Base-by-base conservation (phyloP, 1,284 basidiomycete species). In the Cystobasidiaceae sp. region DNA sequence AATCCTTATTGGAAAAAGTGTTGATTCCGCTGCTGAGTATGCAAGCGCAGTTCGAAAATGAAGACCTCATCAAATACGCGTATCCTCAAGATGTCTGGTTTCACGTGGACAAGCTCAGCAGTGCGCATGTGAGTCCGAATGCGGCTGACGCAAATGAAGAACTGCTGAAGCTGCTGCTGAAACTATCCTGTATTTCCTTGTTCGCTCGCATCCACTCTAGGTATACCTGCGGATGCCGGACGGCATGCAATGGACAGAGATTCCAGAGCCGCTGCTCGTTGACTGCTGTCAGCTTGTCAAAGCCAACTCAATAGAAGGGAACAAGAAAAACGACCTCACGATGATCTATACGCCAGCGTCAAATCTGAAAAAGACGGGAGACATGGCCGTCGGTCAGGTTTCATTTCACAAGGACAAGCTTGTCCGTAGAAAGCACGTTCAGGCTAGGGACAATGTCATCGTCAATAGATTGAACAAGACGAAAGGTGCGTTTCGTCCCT, bases 391-490 rank as follows among this genome's bases (percentile, higher is more conserved):
- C 1, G 94, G 96, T 0, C 87, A 93, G 73, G 96, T 98, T 0
- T 88, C 90, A 0, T 98, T 98, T 76, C 88, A 94, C 72, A 89
- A 82, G 63, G 92, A 97, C 75, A 89, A 92, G 73, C 82, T 83
- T 77, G 90, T 90, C 62, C 58, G 80, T 25, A 63, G 73, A 86
- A 89, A 91, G 4, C 83, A 94, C 74, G 80, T 97, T 9, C 75
- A 82, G 1, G 86, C 86, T 62, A 85, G 93, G 41, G 89, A 96
- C 70, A 98, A 97, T 73, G 76, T 82, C 2, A 89, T 97, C 63
- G 88, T 98, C 27, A 97, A 97, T 74, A 83, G 94, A n/a, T 79
- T 98, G 49, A 94, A 93, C 79, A 98, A 97, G 80, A 97, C 93
- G 15, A 97, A 93, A 74, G 79, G 84, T 43, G 74, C 71, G 50